These are phyloP conservation scores for Ophiostoma angusticollis DNA, from an alignment of 2,329 filamentous ascomycete species.

Conservation along the genomic window DNA sequence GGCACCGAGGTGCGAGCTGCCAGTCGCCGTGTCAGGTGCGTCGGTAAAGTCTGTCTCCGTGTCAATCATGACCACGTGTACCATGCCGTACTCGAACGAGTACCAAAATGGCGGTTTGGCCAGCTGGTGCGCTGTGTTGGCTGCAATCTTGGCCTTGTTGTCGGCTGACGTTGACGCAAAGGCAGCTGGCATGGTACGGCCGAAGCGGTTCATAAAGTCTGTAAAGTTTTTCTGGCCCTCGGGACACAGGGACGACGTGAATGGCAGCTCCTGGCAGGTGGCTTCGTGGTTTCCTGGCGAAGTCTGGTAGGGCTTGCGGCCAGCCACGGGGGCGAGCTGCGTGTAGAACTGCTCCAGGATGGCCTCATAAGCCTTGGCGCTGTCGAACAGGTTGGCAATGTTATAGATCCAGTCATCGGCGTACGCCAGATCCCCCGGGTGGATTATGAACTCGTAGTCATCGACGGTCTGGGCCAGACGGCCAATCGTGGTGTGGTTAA, in stretches of 20 bases:
- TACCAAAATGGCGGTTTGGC: slow-evolving; percentile 46
- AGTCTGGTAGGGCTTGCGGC: slow-evolving; percentile 42
- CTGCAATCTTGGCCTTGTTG: slow-evolving; percentile 27
- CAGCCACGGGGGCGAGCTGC: slow-evolving; percentile 40
- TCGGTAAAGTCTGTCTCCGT: slow-evolving; percentile 43
- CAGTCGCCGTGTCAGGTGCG: slow-evolving; percentile 28
- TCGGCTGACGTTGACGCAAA: slow-evolving; percentile 36
- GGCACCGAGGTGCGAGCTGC: slow-evolving; percentile 26
- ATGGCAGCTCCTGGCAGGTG: slow-evolving; percentile 32
- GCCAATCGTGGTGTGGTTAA: slow-evolving; percentile 47
- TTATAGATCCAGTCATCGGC: slow-evolving; percentile 44
- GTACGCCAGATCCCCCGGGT: slow-evolving; percentile 44
- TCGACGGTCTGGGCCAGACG: slow-evolving; percentile 37
- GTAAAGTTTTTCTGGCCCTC: slow-evolving; percentile 48
- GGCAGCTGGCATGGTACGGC: slow-evolving; percentile 35
- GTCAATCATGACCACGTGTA: slow-evolving; percentile 40
- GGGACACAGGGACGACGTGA: slow-evolving; percentile 27
- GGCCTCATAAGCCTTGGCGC: slow-evolving; percentile 92
- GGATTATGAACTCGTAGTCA: slow-evolving; percentile 42
- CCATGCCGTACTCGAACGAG: slow-evolving; percentile 47
- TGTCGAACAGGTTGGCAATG: slow-evolving; percentile 47
- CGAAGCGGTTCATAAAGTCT: slow-evolving; percentile 44
- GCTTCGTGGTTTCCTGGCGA: slow-evolving; percentile 49
- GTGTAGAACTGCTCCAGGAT: slow-evolving; percentile 80
- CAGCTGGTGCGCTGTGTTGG: slow-evolving; percentile 31